Evolutionary conservation across 1,284 basidiomycete genomes (phyloP).

Genomic region (Cutaneotrichosporon mucoides): DNA sequence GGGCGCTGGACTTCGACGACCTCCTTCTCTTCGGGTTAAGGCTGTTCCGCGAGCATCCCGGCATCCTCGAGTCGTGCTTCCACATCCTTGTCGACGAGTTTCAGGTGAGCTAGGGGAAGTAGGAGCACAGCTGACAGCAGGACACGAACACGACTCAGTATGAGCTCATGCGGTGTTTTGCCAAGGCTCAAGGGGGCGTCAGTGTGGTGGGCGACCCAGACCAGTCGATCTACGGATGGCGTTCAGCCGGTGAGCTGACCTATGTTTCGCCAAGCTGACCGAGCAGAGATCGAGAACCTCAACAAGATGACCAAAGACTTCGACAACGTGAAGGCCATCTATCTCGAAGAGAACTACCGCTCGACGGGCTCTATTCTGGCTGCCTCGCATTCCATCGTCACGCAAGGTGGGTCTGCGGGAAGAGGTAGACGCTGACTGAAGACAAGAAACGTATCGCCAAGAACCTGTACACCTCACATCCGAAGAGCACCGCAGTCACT

Average conservation of each 20-base stretch:
- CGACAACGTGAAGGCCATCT: slow-evolving; percentile 60
- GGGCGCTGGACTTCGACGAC: slow-evolving; percentile 87
- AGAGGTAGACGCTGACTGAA: slow-evolving; percentile 5
- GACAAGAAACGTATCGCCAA: slow-evolving; percentile 64
- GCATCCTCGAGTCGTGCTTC: slow-evolving; percentile 61
- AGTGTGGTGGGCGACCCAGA: slow-evolving; percentile 91
- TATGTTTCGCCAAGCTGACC: slow-evolving; percentile 4
- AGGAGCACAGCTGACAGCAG: slow-evolving; percentile 48
- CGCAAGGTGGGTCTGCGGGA: slow-evolving; percentile 59
- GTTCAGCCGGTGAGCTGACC: slow-evolving; percentile 57
- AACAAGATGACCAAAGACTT: slow-evolving; percentile 72
- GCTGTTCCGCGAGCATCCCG: slow-evolving; percentile 60
- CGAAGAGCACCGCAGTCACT: slow-evolving; percentile 58
- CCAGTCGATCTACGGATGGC: slow-evolving; percentile 89
- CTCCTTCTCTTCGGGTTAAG: slow-evolving; percentile 71
- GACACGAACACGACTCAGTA: slow-evolving; percentile 87
- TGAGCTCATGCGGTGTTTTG: slow-evolving; percentile 71
- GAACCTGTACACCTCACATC: slow-evolving; percentile 68
- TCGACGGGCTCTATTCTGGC: slow-evolving; percentile 74
- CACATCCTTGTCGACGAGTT: slow-evolving; percentile 90
- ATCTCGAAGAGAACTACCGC: slow-evolving; percentile 83
- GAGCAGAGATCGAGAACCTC: slow-evolving; percentile 66
- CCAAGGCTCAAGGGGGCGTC: slow-evolving; percentile 57
- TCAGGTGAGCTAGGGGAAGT: slow-evolving; percentile 50
- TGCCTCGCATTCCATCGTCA: slow-evolving; percentile 71